Conservation (phyloP, 2,329 filamentous ascomycete species). For the Aureobasidium vineae region DNA sequence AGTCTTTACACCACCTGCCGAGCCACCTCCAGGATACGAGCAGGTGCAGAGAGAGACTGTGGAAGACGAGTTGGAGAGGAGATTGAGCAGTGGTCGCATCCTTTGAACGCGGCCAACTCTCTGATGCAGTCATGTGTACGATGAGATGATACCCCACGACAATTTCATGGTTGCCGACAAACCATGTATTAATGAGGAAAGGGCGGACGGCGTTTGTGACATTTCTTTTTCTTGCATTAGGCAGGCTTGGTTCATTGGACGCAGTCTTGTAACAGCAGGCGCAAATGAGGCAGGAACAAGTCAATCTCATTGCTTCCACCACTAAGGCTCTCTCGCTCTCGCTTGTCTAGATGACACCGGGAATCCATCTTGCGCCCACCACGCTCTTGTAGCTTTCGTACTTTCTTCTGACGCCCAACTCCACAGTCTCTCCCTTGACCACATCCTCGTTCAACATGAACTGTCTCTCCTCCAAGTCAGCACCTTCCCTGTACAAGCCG, state of each 20-base stretch:
- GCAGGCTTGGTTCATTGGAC: not conserved
- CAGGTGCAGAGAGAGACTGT: conserved; percentile 82
- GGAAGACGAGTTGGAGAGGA: conserved; percentile 66
- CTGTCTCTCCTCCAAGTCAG: conserved; percentile 20
- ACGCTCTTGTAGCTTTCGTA: conserved; percentile 24
- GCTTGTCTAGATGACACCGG: not conserved
- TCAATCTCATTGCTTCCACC: not conserved
- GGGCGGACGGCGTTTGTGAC: not conserved
- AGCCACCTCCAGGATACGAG: conserved; percentile 88
- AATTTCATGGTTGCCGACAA: not conserved
- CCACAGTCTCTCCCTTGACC: not conserved
- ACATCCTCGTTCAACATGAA: conserved; percentile 18
- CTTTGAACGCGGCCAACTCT: not conserved
- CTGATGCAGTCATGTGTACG: conserved; percentile 1
- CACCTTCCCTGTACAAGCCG: conserved; percentile 22
- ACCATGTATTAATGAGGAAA: not conserved
- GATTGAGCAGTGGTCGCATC: conserved; percentile 34
- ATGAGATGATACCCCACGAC: conserved; percentile 23
- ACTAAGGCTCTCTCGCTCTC: too few species aligned
- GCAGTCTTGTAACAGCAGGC: not conserved
- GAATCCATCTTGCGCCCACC: conserved; percentile 20
- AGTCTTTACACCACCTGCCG: conserved; percentile 56
- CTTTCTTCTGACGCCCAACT: conserved; percentile 20
- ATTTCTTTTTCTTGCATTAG: not conserved
- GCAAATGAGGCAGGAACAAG: not conserved